Conservation (phyloP, 305 asterid genomes). For the Caryopteris hybrid region DNA sequence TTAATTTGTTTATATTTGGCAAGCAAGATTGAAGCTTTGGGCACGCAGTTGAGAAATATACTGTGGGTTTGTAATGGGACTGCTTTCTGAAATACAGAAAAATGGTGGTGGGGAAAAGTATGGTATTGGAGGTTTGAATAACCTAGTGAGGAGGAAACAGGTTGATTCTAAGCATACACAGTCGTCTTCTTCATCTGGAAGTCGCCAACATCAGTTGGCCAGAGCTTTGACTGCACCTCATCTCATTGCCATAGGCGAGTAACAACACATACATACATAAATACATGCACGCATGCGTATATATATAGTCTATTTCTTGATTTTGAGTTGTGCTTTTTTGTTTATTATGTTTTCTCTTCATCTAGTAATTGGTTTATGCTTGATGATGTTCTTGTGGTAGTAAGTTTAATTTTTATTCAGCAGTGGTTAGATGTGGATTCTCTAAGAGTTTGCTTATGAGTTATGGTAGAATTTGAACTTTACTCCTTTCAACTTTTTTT, state of each 20-base stretch:
- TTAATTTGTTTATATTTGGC: background rate
- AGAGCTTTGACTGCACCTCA: constrained; percentile 85
- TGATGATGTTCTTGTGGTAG: background rate
- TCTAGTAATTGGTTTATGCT: background rate
- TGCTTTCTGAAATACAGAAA: constrained; percentile 30
- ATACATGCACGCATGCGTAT: background rate
- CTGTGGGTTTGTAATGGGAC: constrained; percentile 44
- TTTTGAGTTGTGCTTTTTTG: background rate
- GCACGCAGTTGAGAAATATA: background rate
- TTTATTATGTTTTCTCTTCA: background rate
- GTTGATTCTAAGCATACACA: constrained; percentile 64
- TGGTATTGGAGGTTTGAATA: constrained; percentile 51
- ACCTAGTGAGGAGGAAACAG: constrained; percentile 82
- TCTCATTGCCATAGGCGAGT: constrained; percentile 91
- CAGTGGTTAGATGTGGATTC: background rate
- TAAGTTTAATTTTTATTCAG: background rate
- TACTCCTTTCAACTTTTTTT: background rate
- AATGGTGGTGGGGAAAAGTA: constrained; percentile 31
- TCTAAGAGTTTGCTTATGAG: background rate
- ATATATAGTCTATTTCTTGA: too few relatives aligned
- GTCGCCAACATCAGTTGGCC: constrained; percentile 53
- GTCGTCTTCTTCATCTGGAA: constrained; percentile 36
- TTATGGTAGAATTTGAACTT: background rate
- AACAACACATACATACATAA: too few relatives aligned
- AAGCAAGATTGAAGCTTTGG: constrained; percentile 6